These are phyloP conservation scores for Leishmania tropica DNA, from an alignment of 208 protist species.

Conservation along the genomic window DNA sequence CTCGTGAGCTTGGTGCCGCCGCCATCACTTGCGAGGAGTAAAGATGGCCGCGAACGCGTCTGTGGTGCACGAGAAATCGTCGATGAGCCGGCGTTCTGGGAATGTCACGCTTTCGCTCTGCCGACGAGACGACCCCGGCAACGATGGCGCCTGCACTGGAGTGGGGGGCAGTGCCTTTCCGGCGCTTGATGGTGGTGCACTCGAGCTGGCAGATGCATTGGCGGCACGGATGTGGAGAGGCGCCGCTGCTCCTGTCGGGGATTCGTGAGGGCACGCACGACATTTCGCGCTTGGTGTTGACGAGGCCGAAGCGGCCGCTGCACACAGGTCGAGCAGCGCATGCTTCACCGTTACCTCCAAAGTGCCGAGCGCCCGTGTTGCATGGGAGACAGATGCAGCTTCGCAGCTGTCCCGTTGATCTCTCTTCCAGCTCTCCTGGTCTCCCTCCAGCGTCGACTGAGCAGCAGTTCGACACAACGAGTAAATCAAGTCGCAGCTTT, in stretches of 20 bases:
- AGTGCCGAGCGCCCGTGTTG: not conserved
- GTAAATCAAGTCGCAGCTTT: not conserved
- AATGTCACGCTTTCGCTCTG: not conserved
- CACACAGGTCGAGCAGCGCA: not conserved
- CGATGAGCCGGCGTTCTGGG: constrained; percentile 8
- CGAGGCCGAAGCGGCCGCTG: not conserved
- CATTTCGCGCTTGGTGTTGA: not conserved
- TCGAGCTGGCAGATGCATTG: not conserved
- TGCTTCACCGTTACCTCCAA: not conserved
- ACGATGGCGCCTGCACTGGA: not conserved
- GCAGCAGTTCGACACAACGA: not conserved
- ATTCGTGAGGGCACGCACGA: not conserved
- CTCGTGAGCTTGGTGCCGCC: not conserved
- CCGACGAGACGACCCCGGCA: not conserved
- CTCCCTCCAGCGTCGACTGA: not conserved
- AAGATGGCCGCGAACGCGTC: constrained; percentile 12
- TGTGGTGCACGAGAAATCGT: constrained; percentile 14
- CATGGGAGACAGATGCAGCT: not conserved
- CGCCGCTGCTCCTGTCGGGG: not conserved
- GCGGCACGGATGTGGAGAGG: not conserved
- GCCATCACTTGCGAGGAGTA: not conserved
- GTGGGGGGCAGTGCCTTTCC: not conserved
- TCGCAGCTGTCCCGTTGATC: not conserved
- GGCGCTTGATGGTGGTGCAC: not conserved
- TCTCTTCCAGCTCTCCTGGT: not conserved